Conservation (phyloP, 2,329 filamentous ascomycete species). For the Aspergillus sojae region DNA sequence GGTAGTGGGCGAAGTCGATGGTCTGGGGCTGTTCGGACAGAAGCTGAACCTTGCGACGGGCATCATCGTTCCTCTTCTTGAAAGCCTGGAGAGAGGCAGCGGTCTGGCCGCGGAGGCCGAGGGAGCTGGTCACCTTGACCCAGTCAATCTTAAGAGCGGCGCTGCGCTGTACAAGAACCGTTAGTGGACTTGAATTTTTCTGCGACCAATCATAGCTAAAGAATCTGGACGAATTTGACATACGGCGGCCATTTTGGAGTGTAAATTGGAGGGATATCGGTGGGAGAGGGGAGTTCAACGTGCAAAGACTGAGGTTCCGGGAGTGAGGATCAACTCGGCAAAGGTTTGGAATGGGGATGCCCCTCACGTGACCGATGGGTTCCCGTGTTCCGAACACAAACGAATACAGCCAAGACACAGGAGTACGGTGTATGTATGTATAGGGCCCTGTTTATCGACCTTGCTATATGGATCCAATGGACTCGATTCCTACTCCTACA, state of each 20-base stretch:
- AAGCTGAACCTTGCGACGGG: constrained; percentile 84
- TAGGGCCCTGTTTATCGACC: neutral
- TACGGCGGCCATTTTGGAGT: constrained; percentile 48
- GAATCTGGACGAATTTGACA: constrained; percentile 20
- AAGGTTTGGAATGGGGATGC: constrained; percentile 38
- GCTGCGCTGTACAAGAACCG: constrained; percentile 69
- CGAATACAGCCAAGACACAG: constrained; percentile 8
- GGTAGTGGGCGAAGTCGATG: constrained; percentile 94
- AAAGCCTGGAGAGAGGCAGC: constrained; percentile 88
- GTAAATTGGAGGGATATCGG: constrained; percentile 29
- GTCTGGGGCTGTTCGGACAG: constrained; percentile 82
- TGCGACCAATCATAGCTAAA: neutral
- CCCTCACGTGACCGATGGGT: constrained; percentile 31
- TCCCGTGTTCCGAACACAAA: constrained; percentile 33
- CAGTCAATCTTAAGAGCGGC: constrained; percentile 99
- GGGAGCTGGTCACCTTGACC: constrained; percentile 89
- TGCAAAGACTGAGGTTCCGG: constrained; percentile 38
- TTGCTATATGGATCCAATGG: neutral
- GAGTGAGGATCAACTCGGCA: constrained; percentile 41
- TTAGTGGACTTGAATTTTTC: constrained; percentile 23
- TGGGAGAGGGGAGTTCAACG: constrained; percentile 36
- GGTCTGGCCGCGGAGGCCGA: constrained; percentile 95
- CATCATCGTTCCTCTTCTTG: constrained; percentile 99
- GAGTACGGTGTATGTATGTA: neutral
- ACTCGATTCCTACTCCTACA: neutral